Conservation (phyloP, 441 rosid species). For the Sinapis alba region DNA sequence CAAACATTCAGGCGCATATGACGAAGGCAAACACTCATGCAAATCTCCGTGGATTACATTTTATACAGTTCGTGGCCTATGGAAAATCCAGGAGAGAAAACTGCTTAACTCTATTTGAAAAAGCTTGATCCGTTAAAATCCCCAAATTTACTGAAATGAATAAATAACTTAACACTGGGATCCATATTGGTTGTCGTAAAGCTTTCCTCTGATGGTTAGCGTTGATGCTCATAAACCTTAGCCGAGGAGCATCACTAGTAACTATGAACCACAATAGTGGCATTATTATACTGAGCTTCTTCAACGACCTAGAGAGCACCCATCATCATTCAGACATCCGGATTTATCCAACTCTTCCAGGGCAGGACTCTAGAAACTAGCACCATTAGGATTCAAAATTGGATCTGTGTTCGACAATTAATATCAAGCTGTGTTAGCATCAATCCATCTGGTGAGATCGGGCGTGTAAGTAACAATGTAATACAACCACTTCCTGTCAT, state of each 20-base stretch:
- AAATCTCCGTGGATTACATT: too few species aligned
- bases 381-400: too few species aligned
- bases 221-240: too few species aligned
- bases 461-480: too few species aligned
- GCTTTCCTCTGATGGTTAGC: not conserved
- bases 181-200: not conserved
- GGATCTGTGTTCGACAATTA: too few species aligned
- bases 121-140: not conserved
- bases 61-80: too few species aligned
- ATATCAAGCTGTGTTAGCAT: too few species aligned
- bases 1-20: too few species aligned
- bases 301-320: not conserved
- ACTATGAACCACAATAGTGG: too few species aligned
- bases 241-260: not conserved
- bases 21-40: not conserved
- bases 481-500: too few species aligned
- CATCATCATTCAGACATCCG: not conserved
- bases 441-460: too few species aligned
- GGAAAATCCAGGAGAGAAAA: not conserved
- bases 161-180: not conserved
- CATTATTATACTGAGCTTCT: not conserved
- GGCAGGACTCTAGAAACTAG: not conserved
- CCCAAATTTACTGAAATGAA: not conserved
- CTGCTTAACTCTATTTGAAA: not conserved
- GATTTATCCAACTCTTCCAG: not conserved